Evolutionary conservation across 257 asterid species (phyloP).

Genomic region (Apocynum venetum): DNA sequence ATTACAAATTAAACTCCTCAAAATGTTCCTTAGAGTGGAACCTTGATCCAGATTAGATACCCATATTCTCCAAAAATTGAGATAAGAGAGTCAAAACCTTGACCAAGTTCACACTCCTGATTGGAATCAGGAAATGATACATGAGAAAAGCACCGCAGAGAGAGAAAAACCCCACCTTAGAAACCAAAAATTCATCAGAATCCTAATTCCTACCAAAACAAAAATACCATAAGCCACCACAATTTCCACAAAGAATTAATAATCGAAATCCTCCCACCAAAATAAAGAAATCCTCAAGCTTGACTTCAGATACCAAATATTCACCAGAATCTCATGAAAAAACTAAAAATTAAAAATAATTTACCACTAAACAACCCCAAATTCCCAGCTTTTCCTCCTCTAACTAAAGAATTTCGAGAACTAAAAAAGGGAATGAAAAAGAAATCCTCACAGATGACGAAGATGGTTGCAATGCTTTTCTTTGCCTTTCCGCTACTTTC

Average conservation of each 20-base stretch:
- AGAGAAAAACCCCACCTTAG: constrained; percentile 8
- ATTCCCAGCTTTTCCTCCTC: background rate
- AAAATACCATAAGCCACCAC: too few relatives aligned
- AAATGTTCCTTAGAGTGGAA: constrained; percentile 1
- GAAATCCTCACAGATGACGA: background rate
- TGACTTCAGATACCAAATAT: background rate
- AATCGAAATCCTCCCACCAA: background rate
- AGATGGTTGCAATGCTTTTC: constrained; percentile 7
- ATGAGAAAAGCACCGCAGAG: background rate
- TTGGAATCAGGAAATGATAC: background rate
- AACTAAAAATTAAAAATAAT: background rate
- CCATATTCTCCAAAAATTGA: constrained; percentile 5
- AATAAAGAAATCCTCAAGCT: background rate
- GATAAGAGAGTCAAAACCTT: constrained; percentile 10
- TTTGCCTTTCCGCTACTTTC: background rate
- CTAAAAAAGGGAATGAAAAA: background rate
- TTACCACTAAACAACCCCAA: background rate
- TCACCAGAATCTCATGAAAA: constrained; percentile 4
- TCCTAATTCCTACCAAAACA: background rate
- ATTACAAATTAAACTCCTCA: background rate
- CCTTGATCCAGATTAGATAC: background rate
- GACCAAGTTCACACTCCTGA: constrained; percentile 7
- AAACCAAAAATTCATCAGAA: constrained; percentile 10
- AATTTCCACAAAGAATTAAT: background rate
- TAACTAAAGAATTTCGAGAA: background rate